These are phyloP conservation scores for Kazachstania kunashirensis DNA, from an alignment of 805 yeast species.

Conservation along the genomic window DNA sequence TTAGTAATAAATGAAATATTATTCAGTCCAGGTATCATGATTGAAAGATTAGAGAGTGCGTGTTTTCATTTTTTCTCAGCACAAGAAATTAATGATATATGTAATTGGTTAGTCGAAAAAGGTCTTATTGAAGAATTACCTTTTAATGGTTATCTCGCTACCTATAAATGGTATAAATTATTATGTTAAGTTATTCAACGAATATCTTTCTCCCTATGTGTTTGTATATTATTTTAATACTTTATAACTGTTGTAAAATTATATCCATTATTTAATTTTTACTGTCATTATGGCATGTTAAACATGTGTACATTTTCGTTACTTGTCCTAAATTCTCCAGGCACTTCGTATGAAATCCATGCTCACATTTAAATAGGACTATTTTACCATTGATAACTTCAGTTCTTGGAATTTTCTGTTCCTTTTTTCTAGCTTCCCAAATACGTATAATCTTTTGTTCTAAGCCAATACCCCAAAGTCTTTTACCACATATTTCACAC, in stretches of 20 bases:
- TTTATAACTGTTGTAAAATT: neutral
- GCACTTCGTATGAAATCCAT: slow-evolving; percentile 25
- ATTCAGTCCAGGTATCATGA: slow-evolving; percentile 46
- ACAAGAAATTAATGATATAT: slow-evolving; percentile 31
- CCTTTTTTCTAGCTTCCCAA: slow-evolving; percentile 43
- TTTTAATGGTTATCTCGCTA: slow-evolving; percentile 17
- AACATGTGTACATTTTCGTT: slow-evolving; percentile 12
- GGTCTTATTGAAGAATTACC: slow-evolving; percentile 9
- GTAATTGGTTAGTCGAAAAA: slow-evolving; percentile 39
- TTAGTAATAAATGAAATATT: slow-evolving; percentile 38
- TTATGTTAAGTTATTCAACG: slow-evolving; percentile 4
- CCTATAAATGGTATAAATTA: slow-evolving; percentile 20
- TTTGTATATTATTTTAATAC: too few species aligned
- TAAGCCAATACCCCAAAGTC: slow-evolving; percentile 59
- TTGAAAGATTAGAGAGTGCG: slow-evolving; percentile 12
- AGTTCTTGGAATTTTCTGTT: slow-evolving; percentile 12
- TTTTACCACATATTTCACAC: slow-evolving; percentile 72
- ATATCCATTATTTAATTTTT: neutral
- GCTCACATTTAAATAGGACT: slow-evolving; percentile 23
- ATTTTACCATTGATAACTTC: slow-evolving; percentile 1
- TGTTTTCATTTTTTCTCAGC: slow-evolving; percentile 28
- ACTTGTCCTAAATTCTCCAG: slow-evolving; percentile 24
- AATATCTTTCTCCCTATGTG: neutral
- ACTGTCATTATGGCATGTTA: slow-evolving; percentile 11
- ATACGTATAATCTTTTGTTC: slow-evolving; percentile 39